phyloP scores from a whole-genome alignment of 306 rosid genomes.

The Luffa acutangula region DNA sequence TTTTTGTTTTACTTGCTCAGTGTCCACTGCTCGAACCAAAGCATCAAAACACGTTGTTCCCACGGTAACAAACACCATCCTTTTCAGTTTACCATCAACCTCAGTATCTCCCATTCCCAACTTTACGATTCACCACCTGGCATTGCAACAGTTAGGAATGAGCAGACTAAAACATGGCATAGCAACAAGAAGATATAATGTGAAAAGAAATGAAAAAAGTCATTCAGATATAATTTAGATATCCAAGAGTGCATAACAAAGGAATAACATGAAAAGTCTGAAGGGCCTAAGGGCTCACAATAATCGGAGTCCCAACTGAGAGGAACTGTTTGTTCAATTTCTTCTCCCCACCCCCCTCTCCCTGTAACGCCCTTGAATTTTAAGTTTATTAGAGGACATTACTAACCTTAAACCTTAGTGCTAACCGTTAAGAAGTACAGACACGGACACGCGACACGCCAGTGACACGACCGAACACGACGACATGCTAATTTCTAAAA shows the following conservation, averaged over 20 bases:
- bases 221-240: background rate
- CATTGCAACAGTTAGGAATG: background rate
- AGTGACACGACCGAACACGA: no score
- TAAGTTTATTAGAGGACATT: no score
- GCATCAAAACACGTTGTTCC: conserved; percentile 84
- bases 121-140: background rate
- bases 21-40: conserved; percentile 52
- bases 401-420: no score
- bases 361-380: no score
- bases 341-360: background rate
- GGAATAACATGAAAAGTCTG: background rate
- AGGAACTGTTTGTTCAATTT: background rate
- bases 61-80: conserved; percentile 60
- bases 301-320: background rate
- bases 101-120: conserved; percentile 29
- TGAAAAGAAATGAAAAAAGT: background rate
- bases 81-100: conserved; percentile 3
- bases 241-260: background rate
- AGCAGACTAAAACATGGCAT: background rate
- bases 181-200: background rate
- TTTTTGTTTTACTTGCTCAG: conserved; percentile 31
- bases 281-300: background rate
- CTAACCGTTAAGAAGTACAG: no score
- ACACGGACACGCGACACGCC: no score
- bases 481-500: no score